These are phyloP conservation scores for Silene vulgaris DNA, from an alignment of 179 eudicot species.

Conservation along the genomic window DNA sequence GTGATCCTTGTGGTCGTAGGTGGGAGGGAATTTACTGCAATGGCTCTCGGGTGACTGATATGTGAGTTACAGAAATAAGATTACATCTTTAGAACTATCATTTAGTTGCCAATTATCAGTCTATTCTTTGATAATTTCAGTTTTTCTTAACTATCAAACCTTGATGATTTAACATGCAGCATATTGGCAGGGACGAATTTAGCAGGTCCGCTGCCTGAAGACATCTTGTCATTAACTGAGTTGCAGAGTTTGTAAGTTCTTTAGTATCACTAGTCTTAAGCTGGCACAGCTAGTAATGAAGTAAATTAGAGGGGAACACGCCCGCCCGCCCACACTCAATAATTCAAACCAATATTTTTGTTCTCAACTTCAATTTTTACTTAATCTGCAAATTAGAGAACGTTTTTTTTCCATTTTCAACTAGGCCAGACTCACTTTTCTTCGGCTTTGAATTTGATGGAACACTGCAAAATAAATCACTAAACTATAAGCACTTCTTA, in stretches of 20 bases:
- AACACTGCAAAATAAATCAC: no score
- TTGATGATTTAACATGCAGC: slow-evolving; percentile 22
- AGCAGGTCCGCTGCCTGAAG: slow-evolving; percentile 32
- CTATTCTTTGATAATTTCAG: background rate
- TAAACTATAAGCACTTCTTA: no score
- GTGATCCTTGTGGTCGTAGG: slow-evolving; percentile 35
- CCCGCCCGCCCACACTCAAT: background rate
- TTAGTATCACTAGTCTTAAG: background rate
- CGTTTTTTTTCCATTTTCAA: no score
- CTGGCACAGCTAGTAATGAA: background rate
- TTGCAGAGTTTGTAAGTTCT: slow-evolving; percentile 31
- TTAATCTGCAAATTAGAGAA: no score
- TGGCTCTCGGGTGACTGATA: slow-evolving; percentile 30
- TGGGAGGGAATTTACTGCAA: slow-evolving; percentile 37
- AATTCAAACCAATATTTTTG: background rate
- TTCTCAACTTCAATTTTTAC: no score
- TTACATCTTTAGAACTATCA: background rate
- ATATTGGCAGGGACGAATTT: slow-evolving; percentile 30
- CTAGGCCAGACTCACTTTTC: no score
- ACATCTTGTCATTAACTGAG: slow-evolving; percentile 29
- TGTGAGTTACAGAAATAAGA: slow-evolving; percentile 23
- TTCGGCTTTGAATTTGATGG: no score
- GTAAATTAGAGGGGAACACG: no score
- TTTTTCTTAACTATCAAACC: background rate
- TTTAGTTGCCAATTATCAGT: background rate